Evolutionary conservation across 192 early-diverging fungal species (phyloP), one percentile per base, ranked within the genome.

Genomic region (Blastocladiella britannica): DNA sequence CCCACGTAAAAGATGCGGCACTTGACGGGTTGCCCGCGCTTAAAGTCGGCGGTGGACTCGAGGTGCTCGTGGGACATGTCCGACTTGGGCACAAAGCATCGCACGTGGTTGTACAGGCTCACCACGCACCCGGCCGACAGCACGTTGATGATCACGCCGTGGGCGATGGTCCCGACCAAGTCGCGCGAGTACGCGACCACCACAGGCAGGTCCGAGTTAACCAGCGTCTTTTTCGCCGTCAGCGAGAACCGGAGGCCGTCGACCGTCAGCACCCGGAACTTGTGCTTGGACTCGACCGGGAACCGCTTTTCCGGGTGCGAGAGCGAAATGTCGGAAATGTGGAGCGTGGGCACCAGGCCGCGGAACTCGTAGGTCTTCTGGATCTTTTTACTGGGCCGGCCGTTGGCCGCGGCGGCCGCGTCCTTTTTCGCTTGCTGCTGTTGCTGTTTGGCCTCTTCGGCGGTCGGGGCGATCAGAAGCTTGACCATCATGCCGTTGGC

Each of bases 31-130:
- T 89, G 79, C 7, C 83, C 84, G 4, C 70, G 64, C 43, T 70
- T 70, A 52, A 84, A 84, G 23, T 64, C 54, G 56, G 72, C 67
- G 12, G 72, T 60, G n/a, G 78, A 63, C 52, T 76, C 61, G 51
- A 66, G 29, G 6, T 22, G 12, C 28, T 27, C 53, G 7, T 43
- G n/a, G 26, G 8, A 64, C 47, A 84, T 75, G 62, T 91, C 86
- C 9, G 69, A 55, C 27, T 72, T 70, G n/a, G 84, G 88, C 25
- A 73, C 76, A 59, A 92, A 75, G 1, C 74, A 86, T 53, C 66
- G 63, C 7, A 87, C 64, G 52, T 82, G 71, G 68, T 84, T 80
- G 73, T 83, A 96, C 57, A 94, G 90, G 8, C 61, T 56, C 7
- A 92, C 79, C 31, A 89, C 67, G 55, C 78, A 80, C 47, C 88